Evolutionary conservation across 306 rosid genomes (phyloP).

Genomic region (Acmispon strigosus): DNA sequence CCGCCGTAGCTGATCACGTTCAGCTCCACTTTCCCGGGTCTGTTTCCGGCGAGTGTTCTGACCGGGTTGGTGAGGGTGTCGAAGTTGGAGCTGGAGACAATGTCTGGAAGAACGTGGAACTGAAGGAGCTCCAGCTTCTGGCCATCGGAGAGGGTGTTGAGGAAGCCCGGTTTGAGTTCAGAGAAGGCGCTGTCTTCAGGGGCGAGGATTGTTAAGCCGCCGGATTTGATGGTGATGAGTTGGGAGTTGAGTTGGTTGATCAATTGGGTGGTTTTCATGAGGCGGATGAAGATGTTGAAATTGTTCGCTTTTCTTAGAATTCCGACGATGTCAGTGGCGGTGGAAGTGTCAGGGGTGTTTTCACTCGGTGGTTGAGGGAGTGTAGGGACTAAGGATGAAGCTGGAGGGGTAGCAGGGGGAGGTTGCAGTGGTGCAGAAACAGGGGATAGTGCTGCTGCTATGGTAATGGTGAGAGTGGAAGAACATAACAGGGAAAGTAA

Average conservation of each 20-base stretch:
- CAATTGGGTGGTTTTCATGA: constrained; percentile 53
- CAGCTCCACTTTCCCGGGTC: constrained; percentile 34
- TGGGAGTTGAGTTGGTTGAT: constrained; percentile 45
- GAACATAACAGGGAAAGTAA: constrained; percentile 9
- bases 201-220: constrained; percentile 47
- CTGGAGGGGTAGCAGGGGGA: neutral
- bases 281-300: constrained; percentile 42
- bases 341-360: neutral
- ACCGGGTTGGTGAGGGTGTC: constrained; percentile 66
- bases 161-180: constrained; percentile 57
- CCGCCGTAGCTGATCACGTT: constrained; percentile 56
- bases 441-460: constrained; percentile 29
- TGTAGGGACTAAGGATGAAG: constrained; percentile 10
- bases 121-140: constrained; percentile 57
- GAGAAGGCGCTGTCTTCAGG: constrained; percentile 56
- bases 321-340: constrained; percentile 29
- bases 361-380: constrained; percentile 14
- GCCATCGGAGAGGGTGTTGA: constrained; percentile 38
- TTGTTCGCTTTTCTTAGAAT: constrained; percentile 39
- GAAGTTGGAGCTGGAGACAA: constrained; percentile 44
- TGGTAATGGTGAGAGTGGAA: neutral
- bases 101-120: constrained; percentile 52
- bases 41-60: constrained; percentile 52
- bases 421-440: constrained; percentile 35
- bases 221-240: constrained; percentile 39